Base-by-base conservation (phyloP, 805 yeast species). In the Barnettozyma vustinii region DNA sequence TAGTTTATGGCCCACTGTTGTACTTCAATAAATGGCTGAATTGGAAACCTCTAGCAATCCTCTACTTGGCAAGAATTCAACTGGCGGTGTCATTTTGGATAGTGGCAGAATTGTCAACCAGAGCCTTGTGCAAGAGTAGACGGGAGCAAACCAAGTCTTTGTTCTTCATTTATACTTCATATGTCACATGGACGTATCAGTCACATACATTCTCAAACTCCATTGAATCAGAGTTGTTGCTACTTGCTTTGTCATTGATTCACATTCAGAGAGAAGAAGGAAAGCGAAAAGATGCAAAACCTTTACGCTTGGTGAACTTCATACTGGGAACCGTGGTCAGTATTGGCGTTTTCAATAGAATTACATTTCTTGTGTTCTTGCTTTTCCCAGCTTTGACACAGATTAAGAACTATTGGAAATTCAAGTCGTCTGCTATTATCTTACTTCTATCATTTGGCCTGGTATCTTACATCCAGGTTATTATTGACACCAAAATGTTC, bases 151-250 rank as follows among this genome's bases (percentile, higher is more conserved):
- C 73, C 20, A 57, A 59, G 47, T 57, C 69, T 15, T 46, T 72
- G 43, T 58, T 74, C 32, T 68, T 75, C 40, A 67, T 74, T n/a
- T 67, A 72, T 30, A 71, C 80, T 1, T 78, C 83, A 2, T 92
- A 87, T 60, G 75, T 89, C 30, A 83, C 96, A 0, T 73, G 88
- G 70, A 79, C 83, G 0, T 83, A 83, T 58, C 98, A 94, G 61
- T 73, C 87, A 0, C 97, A 90, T 61, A 81, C 95, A 1, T 87
- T 94, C 58, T 87, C 96, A n/a, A 94, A 94, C 62, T 79, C 90
- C 20, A 60, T 87, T 1, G 99, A 94, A 63, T 84, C 87, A 0
- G 36, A 63, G 68, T 48, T 61, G 23, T 52, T 62, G 70, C 73
- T 51, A 58, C 50, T 50, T 68, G 78, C 37, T 65, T 81, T 67